These are phyloP conservation scores for Thalassiosira allenii DNA, from an alignment of 352 stramenopile genomes.

Conservation along the genomic window DNA sequence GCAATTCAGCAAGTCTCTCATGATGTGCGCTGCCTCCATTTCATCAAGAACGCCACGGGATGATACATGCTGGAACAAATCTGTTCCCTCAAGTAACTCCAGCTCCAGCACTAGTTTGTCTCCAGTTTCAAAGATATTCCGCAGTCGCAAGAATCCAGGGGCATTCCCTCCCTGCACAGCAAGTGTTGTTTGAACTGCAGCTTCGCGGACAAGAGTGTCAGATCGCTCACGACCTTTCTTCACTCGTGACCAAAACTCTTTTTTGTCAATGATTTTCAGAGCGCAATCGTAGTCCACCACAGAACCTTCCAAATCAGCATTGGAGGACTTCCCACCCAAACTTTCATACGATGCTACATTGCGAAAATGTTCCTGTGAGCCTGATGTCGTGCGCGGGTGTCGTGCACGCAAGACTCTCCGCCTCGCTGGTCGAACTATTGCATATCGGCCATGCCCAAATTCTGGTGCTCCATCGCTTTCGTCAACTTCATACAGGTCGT, in stretches of 20 bases:
- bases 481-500: constrained; percentile 78
- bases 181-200: constrained; percentile 81
- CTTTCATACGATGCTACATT: constrained; percentile 47
- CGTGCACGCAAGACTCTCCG: constrained; percentile 34
- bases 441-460: constrained; percentile 75
- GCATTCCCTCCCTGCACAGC: constrained; percentile 53
- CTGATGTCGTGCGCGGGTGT: constrained; percentile 39
- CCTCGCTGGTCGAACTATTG: constrained; percentile 67
- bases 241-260: constrained; percentile 83
- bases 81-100: constrained; percentile 78
- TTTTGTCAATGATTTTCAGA: constrained; percentile 86
- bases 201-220: constrained; percentile 84
- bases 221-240: constrained; percentile 75
- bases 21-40: constrained; percentile 75
- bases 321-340: constrained; percentile 34
- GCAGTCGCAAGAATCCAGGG: constrained; percentile 69
- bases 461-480: constrained; percentile 49
- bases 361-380: constrained; percentile 50
- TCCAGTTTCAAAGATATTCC: constrained; percentile 84
- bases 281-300: constrained; percentile 65
- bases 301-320: constrained; percentile 35
- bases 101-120: constrained; percentile 83
- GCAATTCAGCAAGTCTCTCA: constrained; percentile 81
- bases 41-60: constrained; percentile 66
- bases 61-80: constrained; percentile 84